phyloP scores from a whole-genome alignment of 257 asterid species.

The Solanum sitiens region DNA sequence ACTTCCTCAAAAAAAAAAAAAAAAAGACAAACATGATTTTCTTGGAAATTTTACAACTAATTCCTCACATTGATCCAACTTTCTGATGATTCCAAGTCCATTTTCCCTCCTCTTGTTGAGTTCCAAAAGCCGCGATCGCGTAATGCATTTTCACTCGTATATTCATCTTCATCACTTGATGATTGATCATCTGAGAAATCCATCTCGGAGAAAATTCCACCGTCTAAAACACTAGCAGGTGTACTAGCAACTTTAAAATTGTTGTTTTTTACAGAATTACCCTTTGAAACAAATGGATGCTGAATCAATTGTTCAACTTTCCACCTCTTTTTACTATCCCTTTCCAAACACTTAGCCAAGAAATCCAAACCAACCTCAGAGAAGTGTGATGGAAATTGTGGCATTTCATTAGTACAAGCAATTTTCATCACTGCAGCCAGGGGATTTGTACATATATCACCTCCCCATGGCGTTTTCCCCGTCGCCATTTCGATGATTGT shows the following conservation, averaged over 20 bases:
- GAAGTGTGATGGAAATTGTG: slow-evolving; percentile 29
- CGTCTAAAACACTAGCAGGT: slow-evolving; percentile 41
- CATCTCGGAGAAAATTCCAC: neutral
- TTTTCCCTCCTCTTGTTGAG: neutral
- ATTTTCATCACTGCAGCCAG: slow-evolving; percentile 28
- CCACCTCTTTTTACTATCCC: slow-evolving; percentile 34
- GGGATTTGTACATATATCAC: slow-evolving; percentile 11
- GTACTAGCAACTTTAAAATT: slow-evolving; percentile 5
- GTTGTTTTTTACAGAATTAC: neutral
- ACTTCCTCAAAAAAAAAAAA: neutral
- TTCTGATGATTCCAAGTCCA: slow-evolving; percentile 17
- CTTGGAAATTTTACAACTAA: neutral
- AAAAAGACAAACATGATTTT: neutral
- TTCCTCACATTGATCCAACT: slow-evolving; percentile 46
- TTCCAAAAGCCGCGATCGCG: neutral
- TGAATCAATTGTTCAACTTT: slow-evolving; percentile 23
- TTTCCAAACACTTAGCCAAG: slow-evolving; percentile 31
- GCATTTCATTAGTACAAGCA: slow-evolving; percentile 27
- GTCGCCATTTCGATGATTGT: slow-evolving; percentile 63
- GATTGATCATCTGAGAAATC: slow-evolving; percentile 14
- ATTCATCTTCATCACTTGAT: neutral
- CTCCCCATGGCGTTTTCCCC: slow-evolving; percentile 41
- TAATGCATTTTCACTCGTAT: slow-evolving; percentile 3
- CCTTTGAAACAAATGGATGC: slow-evolving; percentile 31
- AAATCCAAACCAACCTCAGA: slow-evolving; percentile 42